phyloP scores from a whole-genome alignment of 2,329 filamentous ascomycete genomes.

The Torrubiellomyces zombiae region DNA sequence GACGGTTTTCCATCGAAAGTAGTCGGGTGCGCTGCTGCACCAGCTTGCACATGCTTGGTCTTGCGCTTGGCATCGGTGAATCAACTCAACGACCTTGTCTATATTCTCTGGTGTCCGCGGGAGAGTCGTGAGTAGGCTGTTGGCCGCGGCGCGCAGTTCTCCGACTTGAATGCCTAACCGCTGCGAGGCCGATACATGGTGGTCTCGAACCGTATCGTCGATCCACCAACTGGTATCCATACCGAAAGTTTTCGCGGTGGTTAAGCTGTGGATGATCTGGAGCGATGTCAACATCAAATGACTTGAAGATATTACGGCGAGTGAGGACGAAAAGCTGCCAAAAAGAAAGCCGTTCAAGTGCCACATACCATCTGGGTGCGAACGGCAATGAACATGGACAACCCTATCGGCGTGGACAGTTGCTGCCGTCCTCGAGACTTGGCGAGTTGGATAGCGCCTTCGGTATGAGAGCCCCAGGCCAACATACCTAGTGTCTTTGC shows the following conservation, averaged over 20 bases:
- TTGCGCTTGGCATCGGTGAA: slow-evolving; percentile 31
- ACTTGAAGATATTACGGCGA: too few relatives aligned
- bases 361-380: slow-evolving; percentile 40
- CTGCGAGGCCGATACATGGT: slow-evolving; percentile 29
- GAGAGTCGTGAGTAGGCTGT: slow-evolving; percentile 28
- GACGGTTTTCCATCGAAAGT: slow-evolving; percentile 34
- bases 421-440: slow-evolving; percentile 40
- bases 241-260: slow-evolving; percentile 31
- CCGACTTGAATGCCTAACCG: slow-evolving; percentile 35
- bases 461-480: slow-evolving; percentile 47
- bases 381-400: slow-evolving; percentile 41
- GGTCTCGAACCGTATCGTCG: slow-evolving; percentile 31
- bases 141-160: slow-evolving; percentile 38
- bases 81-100: slow-evolving; percentile 32
- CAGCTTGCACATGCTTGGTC: slow-evolving; percentile 36
- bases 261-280: slow-evolving; percentile 41
- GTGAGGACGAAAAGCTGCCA: too few relatives aligned
- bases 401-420: slow-evolving; percentile 32
- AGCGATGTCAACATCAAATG: slow-evolving; percentile 4
- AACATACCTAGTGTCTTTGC: slow-evolving; percentile 35
- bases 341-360: too few relatives aligned
- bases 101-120: slow-evolving; percentile 31
- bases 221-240: slow-evolving; percentile 46
- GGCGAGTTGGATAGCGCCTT: slow-evolving; percentile 45
- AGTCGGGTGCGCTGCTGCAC: slow-evolving; percentile 30